Conservation (phyloP, 495 filamentous ascomycete genomes). For the Cryomyces minteri region DNA sequence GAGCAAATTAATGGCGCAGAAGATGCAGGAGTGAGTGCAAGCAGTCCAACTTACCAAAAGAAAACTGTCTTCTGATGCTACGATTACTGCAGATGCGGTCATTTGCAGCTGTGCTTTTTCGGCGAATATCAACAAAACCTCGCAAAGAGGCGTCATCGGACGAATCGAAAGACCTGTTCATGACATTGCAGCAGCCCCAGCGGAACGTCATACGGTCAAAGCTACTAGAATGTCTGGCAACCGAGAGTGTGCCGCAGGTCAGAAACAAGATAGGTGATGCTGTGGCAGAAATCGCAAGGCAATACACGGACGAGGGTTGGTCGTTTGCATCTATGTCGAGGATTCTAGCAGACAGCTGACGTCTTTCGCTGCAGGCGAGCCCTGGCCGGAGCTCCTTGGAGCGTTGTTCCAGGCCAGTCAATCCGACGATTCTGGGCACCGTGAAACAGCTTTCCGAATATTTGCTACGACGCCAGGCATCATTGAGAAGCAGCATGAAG, state of each 20-base stretch:
- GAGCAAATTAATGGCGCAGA: constrained; percentile 69
- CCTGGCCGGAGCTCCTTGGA: constrained; percentile 80
- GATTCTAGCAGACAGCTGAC: not conserved
- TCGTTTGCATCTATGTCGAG: not conserved
- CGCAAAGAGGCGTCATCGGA: constrained; percentile 53
- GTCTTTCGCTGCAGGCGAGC: constrained; percentile 35
- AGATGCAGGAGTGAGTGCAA: constrained; percentile 43
- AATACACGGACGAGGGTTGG: constrained; percentile 78
- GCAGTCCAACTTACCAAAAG: not conserved
- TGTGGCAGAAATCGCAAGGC: constrained; percentile 82
- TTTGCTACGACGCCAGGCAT: constrained; percentile 91
- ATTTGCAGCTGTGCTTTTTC: constrained; percentile 87
- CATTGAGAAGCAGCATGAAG: constrained; percentile 89
- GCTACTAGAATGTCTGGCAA: constrained; percentile 54
- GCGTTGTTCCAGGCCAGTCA: constrained; percentile 79
- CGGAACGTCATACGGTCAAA: constrained; percentile 62
- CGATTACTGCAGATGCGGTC: constrained; percentile 44
- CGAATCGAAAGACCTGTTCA: constrained; percentile 64
- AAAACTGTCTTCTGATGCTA: not conserved
- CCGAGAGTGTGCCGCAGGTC: constrained; percentile 49
- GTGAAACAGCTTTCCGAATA: constrained; percentile 83
- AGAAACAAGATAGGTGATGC: constrained; percentile 95
- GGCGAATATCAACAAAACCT: constrained; percentile 76
- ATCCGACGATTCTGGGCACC: constrained; percentile 56
- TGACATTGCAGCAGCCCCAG: constrained; percentile 51